Evolutionary conservation across 75 land plant genomes (phyloP), one percentile per base, ranked within the genome.

Genomic region (Cunninghamia lanceolata): DNA sequence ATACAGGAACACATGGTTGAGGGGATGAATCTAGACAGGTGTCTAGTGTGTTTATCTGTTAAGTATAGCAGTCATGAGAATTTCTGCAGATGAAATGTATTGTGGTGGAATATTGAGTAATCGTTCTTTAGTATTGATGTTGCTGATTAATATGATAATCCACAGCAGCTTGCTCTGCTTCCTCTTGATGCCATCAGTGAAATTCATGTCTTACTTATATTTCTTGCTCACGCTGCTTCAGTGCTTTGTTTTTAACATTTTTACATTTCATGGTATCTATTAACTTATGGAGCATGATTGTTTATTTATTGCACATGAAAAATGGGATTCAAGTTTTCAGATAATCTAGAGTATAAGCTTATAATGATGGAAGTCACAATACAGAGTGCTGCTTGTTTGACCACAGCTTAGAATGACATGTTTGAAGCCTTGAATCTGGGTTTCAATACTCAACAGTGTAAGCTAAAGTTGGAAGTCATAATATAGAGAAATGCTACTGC

Each of bases 1-100:
- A 0, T 98, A 96, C 86, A 88, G 99, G 40, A 98, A 98, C 86
- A 93, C 99, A 42, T 96, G 97, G 97, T 86, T 96, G 92, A 94
- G 97, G 88, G 99, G 97, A 42, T 98, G 92, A 76, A 32, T 71
- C 75, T 32, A 10, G 66, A 59, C 66, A 4, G 17, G 75, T 32
- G 35, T 71, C 75, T 32, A 32, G 35, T 71, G 75, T n/a, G 75
- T 32, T 71, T 32, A 71, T 71, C 10, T 71, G 32, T 21, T 19
- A 59, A 59, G 66, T 25, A 59, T 4, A 59, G 28, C n/a, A 63
- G n/a, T 63, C 7, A 63, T 63, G 68, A 63, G n/a, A 63, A 25
- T 63, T 63, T 73, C 16, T 34, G 75, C 15, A 73, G 3, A 32
- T 73, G 3, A 73, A 73, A 34, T 32, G 75, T 71, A 32, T 71